Percentiles rank a stretch among this genome's conserved stretches.
Evolutionary conservation across 768 basidiomycete genomes (phyloP).

Genomic region (Mycena belliarum): DNA sequence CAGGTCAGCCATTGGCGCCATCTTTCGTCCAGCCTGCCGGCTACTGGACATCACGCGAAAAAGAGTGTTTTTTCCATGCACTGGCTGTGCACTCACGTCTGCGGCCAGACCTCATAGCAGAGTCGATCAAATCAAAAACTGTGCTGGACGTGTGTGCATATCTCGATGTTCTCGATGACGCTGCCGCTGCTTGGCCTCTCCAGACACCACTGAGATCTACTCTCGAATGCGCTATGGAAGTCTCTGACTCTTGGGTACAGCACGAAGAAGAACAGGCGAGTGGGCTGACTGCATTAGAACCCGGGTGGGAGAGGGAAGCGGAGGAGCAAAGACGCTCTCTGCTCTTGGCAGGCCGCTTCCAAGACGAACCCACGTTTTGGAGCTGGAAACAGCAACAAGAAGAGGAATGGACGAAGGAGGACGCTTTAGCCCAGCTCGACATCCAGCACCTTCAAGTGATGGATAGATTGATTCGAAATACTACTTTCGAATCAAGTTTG

Average conservation of each 20-base stretch:
- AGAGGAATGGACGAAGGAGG: conserved; percentile 28
- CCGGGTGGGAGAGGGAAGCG: conserved; percentile 26
- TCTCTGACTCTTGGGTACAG: conserved; percentile 50
- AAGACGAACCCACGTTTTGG: conserved; percentile 19
- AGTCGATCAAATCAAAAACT: conserved; percentile 63
- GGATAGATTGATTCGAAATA: conserved; percentile 27
- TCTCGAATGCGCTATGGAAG: conserved; percentile 46
- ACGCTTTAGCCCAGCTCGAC: conserved; percentile 22
- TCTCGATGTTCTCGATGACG: conserved; percentile 53
- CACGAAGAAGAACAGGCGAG: conserved; percentile 49
- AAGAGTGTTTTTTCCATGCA: conserved; percentile 70
- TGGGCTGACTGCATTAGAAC: conserved; percentile 29
- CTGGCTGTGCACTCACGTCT: conserved; percentile 67
- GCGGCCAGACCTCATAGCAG: conserved; percentile 76
- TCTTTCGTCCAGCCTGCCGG: conserved; percentile 40
- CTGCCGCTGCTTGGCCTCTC: conserved; percentile 23
- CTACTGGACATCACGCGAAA: conserved; percentile 71
- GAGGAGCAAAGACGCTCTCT: conserved; percentile 20
- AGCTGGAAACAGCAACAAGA: conserved; percentile 25
- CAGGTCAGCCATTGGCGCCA: conserved; percentile 28
- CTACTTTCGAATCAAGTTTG: conserved; percentile 6
- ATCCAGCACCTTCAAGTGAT: conserved; percentile 28
- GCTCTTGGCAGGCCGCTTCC: conserved; percentile 5
- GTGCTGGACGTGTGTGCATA: conserved; percentile 70
- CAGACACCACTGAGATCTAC: conserved; percentile 14